Evolutionary conservation across 441 rosid genomes (phyloP), one percentile per base, ranked within the genome.

Genomic region (Euphorbia corollata): DNA sequence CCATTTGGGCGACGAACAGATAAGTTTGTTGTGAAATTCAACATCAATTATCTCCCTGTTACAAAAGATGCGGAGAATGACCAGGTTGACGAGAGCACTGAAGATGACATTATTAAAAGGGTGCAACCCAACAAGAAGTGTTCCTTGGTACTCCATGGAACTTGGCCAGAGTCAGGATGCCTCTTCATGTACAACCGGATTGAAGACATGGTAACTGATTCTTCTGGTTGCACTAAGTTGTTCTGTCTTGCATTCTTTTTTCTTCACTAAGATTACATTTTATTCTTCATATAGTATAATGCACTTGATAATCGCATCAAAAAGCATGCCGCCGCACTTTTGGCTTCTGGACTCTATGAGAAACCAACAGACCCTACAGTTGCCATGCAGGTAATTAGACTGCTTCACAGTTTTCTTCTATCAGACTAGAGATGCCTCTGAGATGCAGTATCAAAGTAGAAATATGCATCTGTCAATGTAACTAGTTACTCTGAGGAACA

Each of bases 111-210:
- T 57, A 84, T 91, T 65, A 85, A 81, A 84, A 88, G 83, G 83
- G 86, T 84, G 73, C 88, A 80, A 55, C 83, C 96, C 9, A 75
- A 61, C 48, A 79, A 71, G 54, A 83, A 81, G 77, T 91, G 92
- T 79, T 88, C 89, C 59, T 63, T 95, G 72, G 75, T 68, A 51
- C 67, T 89, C 68, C 85, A 77, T 74, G 81, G 74, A 71, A 68
- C 84, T 71, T 85, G 95, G 59, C 99, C 86, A 63, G 81, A 87
- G 76, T 83, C 85, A 60, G 90, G 94, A 75, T 91, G 97, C 80
- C 85, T 92, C 73, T 91, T 85, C 82, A 86, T 91, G 98, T 87
- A 86, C 75, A 89, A 95, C 74, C 83, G 85, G 81, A 84, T 82
- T 32, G 97, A 95, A 77, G 95, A 90, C 75, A 85, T 85, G 90